Base-by-base conservation (phyloP, 106 monocot genomes). In the Dioscorea alata region DNA sequence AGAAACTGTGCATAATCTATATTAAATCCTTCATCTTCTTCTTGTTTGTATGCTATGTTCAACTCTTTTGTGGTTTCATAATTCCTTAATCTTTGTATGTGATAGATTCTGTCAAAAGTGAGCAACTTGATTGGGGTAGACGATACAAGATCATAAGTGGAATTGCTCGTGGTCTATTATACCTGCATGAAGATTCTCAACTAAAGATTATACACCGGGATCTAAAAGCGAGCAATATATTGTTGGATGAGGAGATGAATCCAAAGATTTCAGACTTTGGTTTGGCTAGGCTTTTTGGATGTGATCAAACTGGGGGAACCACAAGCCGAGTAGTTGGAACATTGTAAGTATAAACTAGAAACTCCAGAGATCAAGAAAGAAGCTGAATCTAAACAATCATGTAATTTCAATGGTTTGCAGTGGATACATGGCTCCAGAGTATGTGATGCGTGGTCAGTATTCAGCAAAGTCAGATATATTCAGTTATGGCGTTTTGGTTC, bases 381-480 rank as follows among this genome's bases (percentile, higher is more conserved):
- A 20, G 7, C 19, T 59, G 4, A 4, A 19, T 56, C 54, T 19
- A 15, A 56, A 0, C 19, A 16, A 18, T 6, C 16, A 19, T 56
- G 10, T 59, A 21, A 21, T 23, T 48, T 19, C 5, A 54, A 18
- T 48, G 17, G 18, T 15, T 60, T 71, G 35, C 21, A 71, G 71
- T 59, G 71, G 71, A 61, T 71, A 71, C 35, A 71, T 71, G 21
- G 59, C 71, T 14, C 71, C 71, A 28, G 71, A 71, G 59, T 71
- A 71, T 24, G 61, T 34, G 15, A 49, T 61, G 49, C 48, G 34
- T 23, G 71, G 71, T 18, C 60, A 25, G n/a, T 20, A 61, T 28
- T 61, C 61, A 15, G 33, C 15, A 0, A 71, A 71, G 60, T 59
- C 61, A 24, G 71, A 71, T 50, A 49, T 35, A 17, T 61, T 22